A percentile compares a stretch with the other conserved stretches of the same genome.
Evolutionary conservation across 371 early-diverging fungal genomes (phyloP).

Genomic region (Apophysomyces trapeziformis): DNA sequence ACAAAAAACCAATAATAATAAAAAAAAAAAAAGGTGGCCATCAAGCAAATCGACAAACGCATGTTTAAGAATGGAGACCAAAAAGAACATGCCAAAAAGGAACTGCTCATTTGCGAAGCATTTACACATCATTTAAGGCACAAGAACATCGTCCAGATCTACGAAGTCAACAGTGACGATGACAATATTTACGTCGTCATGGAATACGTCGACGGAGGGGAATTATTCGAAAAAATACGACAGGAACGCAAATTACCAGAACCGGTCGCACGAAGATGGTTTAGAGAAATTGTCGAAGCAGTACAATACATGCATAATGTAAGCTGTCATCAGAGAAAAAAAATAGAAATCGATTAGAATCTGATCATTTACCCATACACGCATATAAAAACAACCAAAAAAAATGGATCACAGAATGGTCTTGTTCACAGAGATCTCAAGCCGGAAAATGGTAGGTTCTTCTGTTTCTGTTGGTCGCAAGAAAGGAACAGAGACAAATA

Average conservation of each 20-base stretch:
- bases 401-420: slow-evolving; percentile 52
- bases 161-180: slow-evolving; percentile 85
- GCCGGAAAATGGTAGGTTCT: slow-evolving; percentile 72
- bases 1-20: background rate
- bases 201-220: slow-evolving; percentile 96
- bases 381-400: slow-evolving; percentile 38
- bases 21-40: slow-evolving; percentile 55
- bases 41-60: slow-evolving; percentile 65
- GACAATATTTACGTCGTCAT: slow-evolving; percentile 90
- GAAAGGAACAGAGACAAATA: no score
- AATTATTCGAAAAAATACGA: slow-evolving; percentile 94
- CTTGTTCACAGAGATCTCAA: slow-evolving; percentile 92
- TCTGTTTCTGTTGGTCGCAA: slow-evolving; percentile 4
- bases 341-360: background rate
- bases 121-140: slow-evolving; percentile 73
- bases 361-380: background rate
- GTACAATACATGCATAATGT: slow-evolving; percentile 91
- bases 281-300: slow-evolving; percentile 94
- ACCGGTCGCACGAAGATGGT: slow-evolving; percentile 84
- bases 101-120: slow-evolving; percentile 68
- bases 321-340: slow-evolving; percentile 25
- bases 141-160: slow-evolving; percentile 85
- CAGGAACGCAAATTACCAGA: slow-evolving; percentile 87
- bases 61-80: slow-evolving; percentile 58
- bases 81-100: slow-evolving; percentile 57